Conservation (phyloP, 1,284 basidiomycete species). For the Neonothopanus nambi region DNA sequence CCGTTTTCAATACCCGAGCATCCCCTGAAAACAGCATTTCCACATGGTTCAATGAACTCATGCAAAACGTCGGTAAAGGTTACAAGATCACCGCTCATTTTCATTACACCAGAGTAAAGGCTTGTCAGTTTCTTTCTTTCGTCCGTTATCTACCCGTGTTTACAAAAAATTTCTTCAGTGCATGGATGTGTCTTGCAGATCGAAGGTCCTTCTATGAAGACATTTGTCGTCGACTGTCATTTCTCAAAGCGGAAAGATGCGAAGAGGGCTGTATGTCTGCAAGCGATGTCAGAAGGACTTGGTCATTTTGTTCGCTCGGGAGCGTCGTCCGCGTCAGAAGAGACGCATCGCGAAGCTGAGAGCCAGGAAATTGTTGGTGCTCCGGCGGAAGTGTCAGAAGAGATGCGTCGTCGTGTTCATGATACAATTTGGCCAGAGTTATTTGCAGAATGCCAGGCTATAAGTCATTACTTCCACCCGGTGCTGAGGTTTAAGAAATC, state of each 20-base stretch:
- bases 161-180: background rate
- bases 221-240: constrained; percentile 9
- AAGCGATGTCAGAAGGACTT: constrained; percentile 13
- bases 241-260: constrained; percentile 12
- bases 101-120: background rate
- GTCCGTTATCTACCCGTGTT: background rate
- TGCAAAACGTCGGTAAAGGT: background rate
- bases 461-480: background rate
- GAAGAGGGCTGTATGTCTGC: constrained; percentile 11
- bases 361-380: background rate
- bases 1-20: background rate
- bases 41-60: constrained; percentile 4
- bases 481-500: background rate
- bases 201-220: constrained; percentile 2
- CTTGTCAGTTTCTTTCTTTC: background rate
- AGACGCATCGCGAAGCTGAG: too few species aligned
- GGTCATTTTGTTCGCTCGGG: constrained; percentile 3
- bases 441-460: background rate
- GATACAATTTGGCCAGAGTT: constrained; percentile 1
- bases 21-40: background rate
- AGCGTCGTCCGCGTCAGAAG: background rate
- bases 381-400: background rate
- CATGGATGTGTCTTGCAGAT: constrained; percentile 12
- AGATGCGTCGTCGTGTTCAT: constrained; percentile 5
- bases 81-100: background rate